Base-by-base conservation (phyloP, 2,329 filamentous ascomycete genomes). In the Colletotrichum aenigma region DNA sequence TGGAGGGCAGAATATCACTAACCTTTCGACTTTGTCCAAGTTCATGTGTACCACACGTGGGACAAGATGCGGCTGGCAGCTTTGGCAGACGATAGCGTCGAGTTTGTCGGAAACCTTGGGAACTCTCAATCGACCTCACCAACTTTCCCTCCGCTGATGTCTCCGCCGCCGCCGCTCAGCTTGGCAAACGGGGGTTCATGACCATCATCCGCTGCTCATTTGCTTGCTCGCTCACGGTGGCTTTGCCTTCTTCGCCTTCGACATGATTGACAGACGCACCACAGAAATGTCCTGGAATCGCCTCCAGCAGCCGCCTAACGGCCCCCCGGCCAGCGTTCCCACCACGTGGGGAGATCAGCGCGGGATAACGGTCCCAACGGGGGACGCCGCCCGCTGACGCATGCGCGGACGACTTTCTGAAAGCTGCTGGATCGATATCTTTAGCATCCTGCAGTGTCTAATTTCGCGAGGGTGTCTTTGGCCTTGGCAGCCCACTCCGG, bases 401-500 rank as follows among this genome's bases (percentile, higher is more conserved):
- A 34, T 62, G 69, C 55, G 62, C 32, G 43, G 61, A 28, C 36
- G 30, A 66, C 21, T 36, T 7, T 24, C 66, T 43, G 24, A 38
- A 15, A 16, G 15, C 9, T 66, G 62, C 62, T 66, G 36, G 34
- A 58, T 38, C 32, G 65, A 65, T 48, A 73, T 75, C 73, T 75
- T 68, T 68, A 73, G 73, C 73, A 73, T 68, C 26, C 70, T 62
- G 64, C 70, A 52, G 34, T 21, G 56, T 68, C 24, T 74, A 76
- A 76, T 76, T 74, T 76, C 74, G 74, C 74, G 64, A 65, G 21
- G 28, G 36, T 32, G 28, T 21, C 58, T 69, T 68, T 70, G 65
- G 34, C 16, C 70, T 76, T 74, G 74, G 70, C 74, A 69, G 26
- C 64, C 70, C 74, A 74, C 74, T 8, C n/a, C 70, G 64, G 62